Base-by-base conservation (phyloP, 306 rosid genomes). In the apple (Malus domestica) region DNA sequence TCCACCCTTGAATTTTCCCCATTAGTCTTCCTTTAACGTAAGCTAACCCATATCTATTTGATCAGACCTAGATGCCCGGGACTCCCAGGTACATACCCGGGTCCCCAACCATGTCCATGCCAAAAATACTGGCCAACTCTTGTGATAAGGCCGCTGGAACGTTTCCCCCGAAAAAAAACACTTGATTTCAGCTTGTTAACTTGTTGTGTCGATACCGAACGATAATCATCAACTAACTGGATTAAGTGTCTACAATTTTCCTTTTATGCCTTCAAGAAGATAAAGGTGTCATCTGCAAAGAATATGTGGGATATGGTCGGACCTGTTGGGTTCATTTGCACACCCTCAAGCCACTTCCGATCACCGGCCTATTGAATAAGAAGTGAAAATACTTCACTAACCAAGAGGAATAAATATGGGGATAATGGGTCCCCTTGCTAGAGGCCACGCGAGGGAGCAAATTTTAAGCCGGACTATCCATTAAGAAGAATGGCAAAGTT, bases 41-140 rank as follows among this genome's bases (percentile, higher is more conserved):
- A 15, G 22, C 1, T 0, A 16, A 18, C 16, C 59, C 10, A 46
- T 0, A 46, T 46, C 4, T 18, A 10, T 52, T 54, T 0, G 1
- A 6, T 4, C 3, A 3, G 0, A 22, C 59, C 59, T 3, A 54
- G 3, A 54, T 15, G 8, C 2, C 10, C 1, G 1, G 10, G 11
- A 54, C n/a, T 15, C 22, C 59, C 1, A 54, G 22, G 10, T 18
- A 54, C 3, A 15, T 0, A 54, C 59, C 0, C 0, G 0, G 0
- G 20, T 54, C 59, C 1, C 0, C 59, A 15, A 19, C 18, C 0
- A 0, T 46, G 52, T 46, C 6, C 15, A 46, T 46, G 18, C 6
- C 18, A 46, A 46, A 18, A 46, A 46, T 46, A 4, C 5, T 4
- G 0, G 6, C 18, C 18, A 46, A 0, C 18, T 46, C 52, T 46